Conservation (phyloP, 2,329 filamentous ascomycete species). For the Stemphylium beticola region DNA sequence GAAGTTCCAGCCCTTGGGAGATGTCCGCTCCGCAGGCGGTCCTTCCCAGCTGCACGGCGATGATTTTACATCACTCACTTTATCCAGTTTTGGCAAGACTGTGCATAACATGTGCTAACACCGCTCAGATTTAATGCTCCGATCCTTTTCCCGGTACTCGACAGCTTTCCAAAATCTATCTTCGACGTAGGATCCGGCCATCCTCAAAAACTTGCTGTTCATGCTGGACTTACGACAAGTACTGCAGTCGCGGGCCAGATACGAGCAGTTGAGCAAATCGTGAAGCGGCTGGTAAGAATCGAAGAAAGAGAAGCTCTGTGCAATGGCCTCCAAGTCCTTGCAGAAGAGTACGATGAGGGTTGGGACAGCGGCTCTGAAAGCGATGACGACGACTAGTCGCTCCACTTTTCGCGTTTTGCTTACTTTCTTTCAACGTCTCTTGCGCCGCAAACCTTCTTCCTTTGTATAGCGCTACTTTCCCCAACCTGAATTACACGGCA, state of each 20-base stretch:
- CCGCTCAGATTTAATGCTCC: constrained; percentile 55
- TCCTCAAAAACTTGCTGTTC: constrained; percentile 53
- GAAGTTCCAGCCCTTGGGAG: too few species aligned
- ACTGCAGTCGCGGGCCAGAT: constrained; percentile 74
- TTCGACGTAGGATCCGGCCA: constrained; percentile 59
- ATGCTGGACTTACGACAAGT: constrained; percentile 71
- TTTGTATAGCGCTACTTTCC: not conserved
- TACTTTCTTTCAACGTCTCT: not conserved
- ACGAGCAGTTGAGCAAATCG: constrained; percentile 68
- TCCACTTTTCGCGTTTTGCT: not conserved
- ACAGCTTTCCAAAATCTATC: constrained; percentile 78
- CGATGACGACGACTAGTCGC: constrained; percentile 65
- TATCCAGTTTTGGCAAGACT: not conserved
- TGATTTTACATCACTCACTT: too few species aligned
- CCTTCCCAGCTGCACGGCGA: too few species aligned
- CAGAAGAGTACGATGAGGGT: constrained; percentile 86
- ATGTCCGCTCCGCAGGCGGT: too few species aligned
- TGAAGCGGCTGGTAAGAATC: constrained; percentile 67
- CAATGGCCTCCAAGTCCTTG: constrained; percentile 80
- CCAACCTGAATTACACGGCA: not conserved
- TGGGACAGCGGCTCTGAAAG: constrained; percentile 75
- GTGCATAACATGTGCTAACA: constrained; percentile 17
- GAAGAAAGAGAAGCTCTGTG: constrained; percentile 85
- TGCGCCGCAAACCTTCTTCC: not conserved
- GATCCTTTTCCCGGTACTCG: constrained; percentile 75